Percentiles rank a stretch among this genome's conserved stretches.
phyloP scores from a whole-genome alignment of 371 early-diverging fungal genomes.

The Dichotomocladium elegans region DNA sequence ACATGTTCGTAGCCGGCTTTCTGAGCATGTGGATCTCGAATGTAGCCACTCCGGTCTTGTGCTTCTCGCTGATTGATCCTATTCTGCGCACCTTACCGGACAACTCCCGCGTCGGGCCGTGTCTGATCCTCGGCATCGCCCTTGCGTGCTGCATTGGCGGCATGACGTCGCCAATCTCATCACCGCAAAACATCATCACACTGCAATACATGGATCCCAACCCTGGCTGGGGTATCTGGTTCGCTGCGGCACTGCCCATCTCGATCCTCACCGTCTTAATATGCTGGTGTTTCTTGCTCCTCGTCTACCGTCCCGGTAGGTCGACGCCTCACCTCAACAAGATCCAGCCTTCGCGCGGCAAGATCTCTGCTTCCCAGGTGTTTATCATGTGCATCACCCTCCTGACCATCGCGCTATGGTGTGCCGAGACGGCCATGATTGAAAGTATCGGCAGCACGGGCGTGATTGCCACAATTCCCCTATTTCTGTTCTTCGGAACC shows the following conservation, averaged over 20 bases:
- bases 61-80: constrained; percentile 69
- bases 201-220: constrained; percentile 80
- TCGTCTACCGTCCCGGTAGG: constrained; percentile 57
- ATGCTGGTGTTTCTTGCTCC: constrained; percentile 80
- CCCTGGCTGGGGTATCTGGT: constrained; percentile 86
- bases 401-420: constrained; percentile 84
- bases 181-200: too few relatives aligned
- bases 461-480: constrained; percentile 84
- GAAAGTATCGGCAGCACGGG: constrained; percentile 86
- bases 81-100: constrained; percentile 71
- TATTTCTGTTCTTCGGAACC: constrained; percentile 84
- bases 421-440: constrained; percentile 69
- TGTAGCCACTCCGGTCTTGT: constrained; percentile 83
- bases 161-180: constrained; percentile 96
- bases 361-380: constrained; percentile 49
- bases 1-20: constrained; percentile 74
- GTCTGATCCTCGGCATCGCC: constrained; percentile 90
- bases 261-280: constrained; percentile 65
- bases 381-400: constrained; percentile 58
- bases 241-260: constrained; percentile 75
- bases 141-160: constrained; percentile 93
- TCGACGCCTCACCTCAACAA: constrained; percentile 36
- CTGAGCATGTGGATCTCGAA: constrained; percentile 80
- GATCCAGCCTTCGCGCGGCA: constrained; percentile 53
- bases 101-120: constrained; percentile 69